Evolutionary conservation across 768 basidiomycete genomes (phyloP).

Genomic region (Kwoniella mangroviensis): DNA sequence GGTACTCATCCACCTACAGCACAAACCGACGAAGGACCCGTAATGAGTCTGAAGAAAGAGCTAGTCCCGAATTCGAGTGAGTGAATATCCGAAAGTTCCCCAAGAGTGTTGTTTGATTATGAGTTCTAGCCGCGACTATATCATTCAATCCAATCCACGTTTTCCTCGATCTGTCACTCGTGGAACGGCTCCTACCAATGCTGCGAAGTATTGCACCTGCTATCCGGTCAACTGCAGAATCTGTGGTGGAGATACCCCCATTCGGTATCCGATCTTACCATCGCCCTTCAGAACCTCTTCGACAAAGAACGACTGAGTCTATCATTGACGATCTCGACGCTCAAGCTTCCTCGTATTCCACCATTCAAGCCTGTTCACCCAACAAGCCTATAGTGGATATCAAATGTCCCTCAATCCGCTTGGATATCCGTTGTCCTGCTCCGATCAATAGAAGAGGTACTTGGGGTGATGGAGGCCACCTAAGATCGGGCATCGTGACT

Average conservation of each 20-base stretch:
- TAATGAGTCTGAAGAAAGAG: conserved; percentile 24
- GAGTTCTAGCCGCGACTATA: conserved; percentile 28
- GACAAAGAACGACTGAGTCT: conserved; percentile 49
- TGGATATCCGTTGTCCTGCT: conserved; percentile 72
- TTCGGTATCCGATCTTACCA: not conserved
- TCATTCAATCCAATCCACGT: conserved; percentile 67
- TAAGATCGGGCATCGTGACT: conserved; percentile 50
- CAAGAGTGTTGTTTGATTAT: not conserved
- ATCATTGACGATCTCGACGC: conserved; percentile 69
- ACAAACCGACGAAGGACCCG: conserved; percentile 17
- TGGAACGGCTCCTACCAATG: conserved; percentile 60
- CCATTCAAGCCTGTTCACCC: conserved; percentile 12
- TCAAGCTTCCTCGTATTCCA: conserved; percentile 49
- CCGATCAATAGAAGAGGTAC: conserved; percentile 62
- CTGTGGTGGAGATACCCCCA: not conserved
- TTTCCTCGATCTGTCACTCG: conserved; percentile 70
- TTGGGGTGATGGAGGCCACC: conserved; percentile 67
- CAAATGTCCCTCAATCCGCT: conserved; percentile 66
- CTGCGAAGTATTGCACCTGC: conserved; percentile 50
- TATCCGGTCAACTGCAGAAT: conserved; percentile 11
- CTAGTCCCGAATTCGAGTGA: conserved; percentile 21
- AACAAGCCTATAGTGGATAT: conserved; percentile 54
- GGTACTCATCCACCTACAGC: conserved; percentile 1
- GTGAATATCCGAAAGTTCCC: conserved; percentile 2
- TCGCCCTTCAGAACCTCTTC: conserved; percentile 4